Conservation (phyloP, 2,329 filamentous ascomycete species). For the Acarospora socialis region DNA sequence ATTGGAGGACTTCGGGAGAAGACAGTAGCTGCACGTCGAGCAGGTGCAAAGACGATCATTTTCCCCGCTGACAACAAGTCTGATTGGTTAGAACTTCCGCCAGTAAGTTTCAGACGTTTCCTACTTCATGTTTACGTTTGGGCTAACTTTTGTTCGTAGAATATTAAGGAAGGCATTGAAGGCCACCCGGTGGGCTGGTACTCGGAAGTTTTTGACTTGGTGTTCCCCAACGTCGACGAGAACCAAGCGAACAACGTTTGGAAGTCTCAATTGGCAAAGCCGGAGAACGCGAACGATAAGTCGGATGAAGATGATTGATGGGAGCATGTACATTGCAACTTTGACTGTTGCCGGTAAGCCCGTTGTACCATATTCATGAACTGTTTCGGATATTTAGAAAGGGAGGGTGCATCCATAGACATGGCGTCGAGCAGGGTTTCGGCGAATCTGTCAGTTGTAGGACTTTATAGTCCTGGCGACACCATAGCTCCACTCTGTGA, state of each 20-base stretch:
- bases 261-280: conserved; percentile 47
- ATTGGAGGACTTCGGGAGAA: conserved; percentile 94
- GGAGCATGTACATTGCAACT: no score
- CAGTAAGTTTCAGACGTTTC: conserved; percentile 47
- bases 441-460: no score
- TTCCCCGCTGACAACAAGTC: conserved; percentile 93
- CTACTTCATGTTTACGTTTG: conserved; percentile 4
- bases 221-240: conserved; percentile 70
- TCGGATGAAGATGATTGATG: conserved; percentile 10
- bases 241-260: conserved; percentile 58
- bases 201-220: conserved; percentile 75
- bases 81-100: conserved; percentile 92
- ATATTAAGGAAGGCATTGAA: conserved; percentile 93
- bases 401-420: no score
- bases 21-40: conserved; percentile 85
- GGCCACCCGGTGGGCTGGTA: conserved; percentile 91
- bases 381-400: no score
- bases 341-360: no score
- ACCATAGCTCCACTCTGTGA: no score
- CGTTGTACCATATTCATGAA: no score
- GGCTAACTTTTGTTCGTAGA: conserved; percentile 43
- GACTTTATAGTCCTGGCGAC: no score
- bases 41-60: conserved; percentile 82
- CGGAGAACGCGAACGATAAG: conserved; percentile 24
- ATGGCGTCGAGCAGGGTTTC: no score